Evolutionary conservation across 805 yeast genomes (phyloP).

Genomic region (Sugiyamaella boreocaroliniensis): DNA sequence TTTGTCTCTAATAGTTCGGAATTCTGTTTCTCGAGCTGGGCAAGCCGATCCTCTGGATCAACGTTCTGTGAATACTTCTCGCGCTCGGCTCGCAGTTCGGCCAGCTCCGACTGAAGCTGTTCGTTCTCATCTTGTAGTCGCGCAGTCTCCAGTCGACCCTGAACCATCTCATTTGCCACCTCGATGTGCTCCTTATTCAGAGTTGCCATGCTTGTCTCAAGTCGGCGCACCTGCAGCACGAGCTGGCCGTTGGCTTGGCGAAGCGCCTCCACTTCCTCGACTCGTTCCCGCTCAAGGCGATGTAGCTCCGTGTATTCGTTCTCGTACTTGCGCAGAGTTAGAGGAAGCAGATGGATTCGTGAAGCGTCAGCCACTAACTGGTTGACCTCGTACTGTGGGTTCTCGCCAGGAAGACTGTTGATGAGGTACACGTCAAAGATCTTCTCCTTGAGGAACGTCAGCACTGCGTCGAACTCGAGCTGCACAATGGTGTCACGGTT

Average conservation of each 20-base stretch:
- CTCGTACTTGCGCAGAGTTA: slow-evolving; percentile 60
- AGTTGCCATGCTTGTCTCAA: slow-evolving; percentile 62
- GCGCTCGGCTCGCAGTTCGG: slow-evolving; percentile 19
- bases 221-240: slow-evolving; percentile 61
- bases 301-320: slow-evolving; percentile 73
- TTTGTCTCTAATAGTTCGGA: slow-evolving; percentile 61
- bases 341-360: slow-evolving; percentile 64
- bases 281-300: slow-evolving; percentile 55
- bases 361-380: slow-evolving; percentile 74
- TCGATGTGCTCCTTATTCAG: slow-evolving; percentile 78
- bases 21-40: slow-evolving; percentile 51
- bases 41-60: not conserved
- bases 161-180: slow-evolving; percentile 81
- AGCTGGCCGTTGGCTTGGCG: slow-evolving; percentile 63
- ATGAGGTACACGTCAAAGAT: slow-evolving; percentile 65
- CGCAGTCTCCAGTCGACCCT: slow-evolving; percentile 68
- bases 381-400: slow-evolving; percentile 52
- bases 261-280: slow-evolving; percentile 52
- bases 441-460: slow-evolving; percentile 71
- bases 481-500: slow-evolving; percentile 54
- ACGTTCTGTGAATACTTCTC: slow-evolving; percentile 2
- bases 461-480: slow-evolving; percentile 66
- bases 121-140: slow-evolving; percentile 68
- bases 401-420: slow-evolving; percentile 7
- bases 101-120: slow-evolving; percentile 38